Percentiles rank a stretch among this genome's conserved stretches.
Conservation (phyloP, 2,329 filamentous ascomycete species). For the Penicillium expansum region DNA sequence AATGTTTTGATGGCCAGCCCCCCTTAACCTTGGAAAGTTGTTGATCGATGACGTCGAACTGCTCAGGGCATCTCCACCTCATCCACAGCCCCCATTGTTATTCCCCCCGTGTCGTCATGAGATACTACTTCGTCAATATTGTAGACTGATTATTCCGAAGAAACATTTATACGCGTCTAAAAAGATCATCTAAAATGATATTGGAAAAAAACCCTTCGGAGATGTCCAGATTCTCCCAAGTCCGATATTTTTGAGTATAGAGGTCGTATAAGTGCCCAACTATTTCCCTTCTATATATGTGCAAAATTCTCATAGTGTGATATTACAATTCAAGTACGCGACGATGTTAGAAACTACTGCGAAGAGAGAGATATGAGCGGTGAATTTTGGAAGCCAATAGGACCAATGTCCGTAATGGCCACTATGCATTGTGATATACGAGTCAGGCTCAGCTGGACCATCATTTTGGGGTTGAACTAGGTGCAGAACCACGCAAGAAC, state of each 20-base stretch:
- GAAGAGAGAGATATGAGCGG: not conserved
- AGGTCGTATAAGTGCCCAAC: not conserved
- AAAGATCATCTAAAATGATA: not conserved
- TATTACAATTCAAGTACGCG: not conserved
- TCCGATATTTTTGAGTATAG: not conserved
- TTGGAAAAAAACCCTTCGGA: not conserved
- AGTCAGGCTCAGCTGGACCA: not conserved
- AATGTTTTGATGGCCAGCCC: too few relatives aligned
- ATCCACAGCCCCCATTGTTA: not conserved
- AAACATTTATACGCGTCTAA: not conserved
- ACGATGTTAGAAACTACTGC: too few relatives aligned
- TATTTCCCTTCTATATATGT: not conserved
- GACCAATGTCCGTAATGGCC: not conserved
- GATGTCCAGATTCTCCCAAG: not conserved
- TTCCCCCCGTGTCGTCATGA: conserved; percentile 2
- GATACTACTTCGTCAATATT: not conserved
- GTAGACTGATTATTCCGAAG: not conserved
- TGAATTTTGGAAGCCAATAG: not conserved
- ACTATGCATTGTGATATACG: not conserved
- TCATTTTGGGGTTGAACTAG: not conserved
- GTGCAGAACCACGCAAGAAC: not conserved
- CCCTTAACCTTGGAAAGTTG: not conserved
- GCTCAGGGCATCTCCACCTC: not conserved
- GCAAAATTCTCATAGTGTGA: not conserved
- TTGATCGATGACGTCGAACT: conserved; percentile 1